Conservation (phyloP, 1,139 yeast genomes). For the Chernovozyma aurita region DNA sequence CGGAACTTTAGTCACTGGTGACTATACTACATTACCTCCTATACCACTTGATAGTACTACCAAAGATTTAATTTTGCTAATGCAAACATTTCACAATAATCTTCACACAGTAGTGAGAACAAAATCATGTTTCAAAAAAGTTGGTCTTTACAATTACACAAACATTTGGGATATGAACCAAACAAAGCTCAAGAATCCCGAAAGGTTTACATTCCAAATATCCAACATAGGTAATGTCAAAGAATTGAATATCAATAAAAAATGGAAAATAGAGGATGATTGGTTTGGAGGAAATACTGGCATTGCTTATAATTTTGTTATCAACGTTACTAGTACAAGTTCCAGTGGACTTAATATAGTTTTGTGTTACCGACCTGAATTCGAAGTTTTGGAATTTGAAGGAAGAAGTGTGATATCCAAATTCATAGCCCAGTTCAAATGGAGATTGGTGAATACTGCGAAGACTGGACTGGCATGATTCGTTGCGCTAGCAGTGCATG, state of each 20-base stretch:
- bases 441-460: neutral
- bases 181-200: constrained; percentile 8
- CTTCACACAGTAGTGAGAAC: constrained; percentile 11
- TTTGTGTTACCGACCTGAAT: constrained; percentile 17
- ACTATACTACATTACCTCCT: constrained; percentile 10
- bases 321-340: constrained; percentile 17
- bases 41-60: constrained; percentile 4
- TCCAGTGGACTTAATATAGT: constrained; percentile 17
- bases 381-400: neutral
- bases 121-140: constrained; percentile 12
- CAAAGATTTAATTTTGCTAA: constrained; percentile 7
- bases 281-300: constrained; percentile 21
- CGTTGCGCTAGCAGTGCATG: no score
- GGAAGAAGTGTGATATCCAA: neutral
- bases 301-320: constrained; percentile 16
- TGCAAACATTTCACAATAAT: constrained; percentile 13
- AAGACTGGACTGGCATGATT: no score
- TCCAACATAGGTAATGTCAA: constrained; percentile 19
- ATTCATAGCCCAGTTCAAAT: neutral
- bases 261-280: constrained; percentile 13
- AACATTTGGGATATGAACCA: constrained; percentile 13
- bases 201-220: constrained; percentile 15
- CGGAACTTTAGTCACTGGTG: constrained; percentile 20
- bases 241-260: constrained; percentile 6
- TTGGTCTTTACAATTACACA: constrained; percentile 13